Base-by-base conservation (phyloP, 345 rosid species). In the Gossypium turneri region DNA sequence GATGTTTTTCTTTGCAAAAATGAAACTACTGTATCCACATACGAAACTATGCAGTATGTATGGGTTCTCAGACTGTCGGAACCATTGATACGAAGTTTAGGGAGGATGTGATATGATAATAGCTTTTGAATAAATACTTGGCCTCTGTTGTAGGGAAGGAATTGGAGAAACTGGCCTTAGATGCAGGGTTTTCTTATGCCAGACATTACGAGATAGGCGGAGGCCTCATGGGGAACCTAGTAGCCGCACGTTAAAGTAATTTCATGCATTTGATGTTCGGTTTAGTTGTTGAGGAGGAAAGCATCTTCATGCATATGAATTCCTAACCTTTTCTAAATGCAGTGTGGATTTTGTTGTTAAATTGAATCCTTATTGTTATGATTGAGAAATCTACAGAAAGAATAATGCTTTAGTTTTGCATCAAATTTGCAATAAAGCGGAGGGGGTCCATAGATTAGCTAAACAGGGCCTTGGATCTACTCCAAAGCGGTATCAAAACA, bases 181-280 rank as follows among this genome's bases (percentile, higher is more conserved):
- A 90, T 71, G 84, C 85, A 73, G 94, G 97, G 73, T 94, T 92
- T 86, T 89, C 91, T 56, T 73, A 76, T 48, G 93, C 94, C 24
- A 76, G 59, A 69, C 88, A 88, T 83, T 92, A 86, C 27, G 95
- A 83, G 86, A 85, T 90, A 56, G 78, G 90, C 24, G 92, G 94
- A 73, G 92, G 98, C 71, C 81, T 92, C 77, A 88, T 94, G 97
- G 97, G 94, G 29, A 90, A 85, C 80, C 85, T 94, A 34, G 95
- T 90, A 12, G 91, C 91, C 60, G 84, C 82, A 16, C 89, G 90
- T 5, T 84, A 85, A 74, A 74, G 62, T 10, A 74, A 55, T 48
- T 57, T 34, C 1, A n/a, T 58, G 59, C 77, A 63, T 74, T 72
- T 12, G n/a, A 20, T 47, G 67, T 55, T 24, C 20, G 19, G 5